Evolutionary conservation across 176 grass and related monocot genomes (phyloP).

Genomic region (sorghum (Sorghum bicolor)): DNA sequence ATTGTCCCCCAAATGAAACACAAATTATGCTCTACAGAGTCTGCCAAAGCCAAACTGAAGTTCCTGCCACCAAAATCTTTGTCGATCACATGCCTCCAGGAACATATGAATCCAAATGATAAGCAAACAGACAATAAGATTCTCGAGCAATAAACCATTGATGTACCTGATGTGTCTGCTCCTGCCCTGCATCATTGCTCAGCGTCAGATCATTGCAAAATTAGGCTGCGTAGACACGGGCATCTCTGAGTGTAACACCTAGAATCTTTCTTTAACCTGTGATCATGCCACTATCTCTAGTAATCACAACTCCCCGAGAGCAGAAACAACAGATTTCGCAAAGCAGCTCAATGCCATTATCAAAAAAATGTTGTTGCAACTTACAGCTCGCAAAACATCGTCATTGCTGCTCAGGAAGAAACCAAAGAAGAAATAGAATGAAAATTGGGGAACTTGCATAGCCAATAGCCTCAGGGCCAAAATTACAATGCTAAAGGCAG

Average conservation of each 20-base stretch:
- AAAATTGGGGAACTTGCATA: constrained; percentile 10
- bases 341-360: constrained; percentile 39
- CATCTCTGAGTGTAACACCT: neutral
- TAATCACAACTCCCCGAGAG: neutral
- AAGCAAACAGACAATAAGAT: neutral
- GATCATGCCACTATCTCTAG: neutral
- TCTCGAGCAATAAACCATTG: neutral
- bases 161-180: neutral
- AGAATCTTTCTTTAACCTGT: neutral
- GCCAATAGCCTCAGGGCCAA: constrained; percentile 36
- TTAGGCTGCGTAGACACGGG: neutral
- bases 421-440: constrained; percentile 25
- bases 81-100: neutral
- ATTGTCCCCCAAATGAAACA: neutral
- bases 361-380: constrained; percentile 26
- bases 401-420: constrained; percentile 29
- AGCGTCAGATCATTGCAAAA: neutral
- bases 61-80: neutral
- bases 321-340: neutral
- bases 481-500: constrained; percentile 39
- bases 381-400: constrained; percentile 28
- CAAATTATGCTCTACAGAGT: neutral
- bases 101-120: neutral
- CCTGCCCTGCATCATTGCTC: neutral
- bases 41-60: neutral